These are phyloP conservation scores for Sanghuangporus weigelae DNA, from an alignment of 1,284 basidiomycete genomes.

Conservation along the genomic window DNA sequence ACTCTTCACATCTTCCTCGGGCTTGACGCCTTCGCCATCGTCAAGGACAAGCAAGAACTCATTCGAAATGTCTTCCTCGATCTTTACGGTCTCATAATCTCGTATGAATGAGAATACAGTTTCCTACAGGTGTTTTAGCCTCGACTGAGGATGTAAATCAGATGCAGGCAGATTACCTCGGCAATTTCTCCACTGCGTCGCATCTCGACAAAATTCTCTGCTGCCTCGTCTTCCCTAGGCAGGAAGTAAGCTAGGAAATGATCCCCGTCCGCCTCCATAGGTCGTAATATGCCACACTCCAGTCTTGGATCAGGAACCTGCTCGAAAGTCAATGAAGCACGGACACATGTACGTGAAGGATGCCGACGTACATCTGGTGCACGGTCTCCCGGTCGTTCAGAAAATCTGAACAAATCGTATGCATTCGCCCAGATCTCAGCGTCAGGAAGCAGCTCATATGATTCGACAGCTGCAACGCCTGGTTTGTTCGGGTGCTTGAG, in stretches of 20 bases:
- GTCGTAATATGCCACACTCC: slow-evolving; percentile 81
- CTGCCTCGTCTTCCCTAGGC: slow-evolving; percentile 71
- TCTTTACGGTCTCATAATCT: slow-evolving; percentile 79
- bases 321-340: slow-evolving; percentile 7
- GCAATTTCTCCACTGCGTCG: slow-evolving; percentile 37
- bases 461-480: slow-evolving; percentile 71
- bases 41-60: slow-evolving; percentile 79
- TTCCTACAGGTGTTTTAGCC: slow-evolving; percentile 35
- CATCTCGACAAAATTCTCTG: slow-evolving; percentile 51
- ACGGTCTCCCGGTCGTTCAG: slow-evolving; percentile 81
- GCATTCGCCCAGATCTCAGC: slow-evolving; percentile 85
- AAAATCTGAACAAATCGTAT: slow-evolving; percentile 85
- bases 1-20: slow-evolving; percentile 14
- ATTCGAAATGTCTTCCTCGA: slow-evolving; percentile 78
- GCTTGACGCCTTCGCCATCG: slow-evolving; percentile 36
- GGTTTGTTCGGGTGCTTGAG: slow-evolving; percentile 80
- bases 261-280: slow-evolving; percentile 82
- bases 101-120: slow-evolving; percentile 70
- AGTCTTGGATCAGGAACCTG: slow-evolving; percentile 72
- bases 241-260: slow-evolving; percentile 89
- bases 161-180: slow-evolving; percentile 32
- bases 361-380: slow-evolving; percentile 47
- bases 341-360: not conserved
- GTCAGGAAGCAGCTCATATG: slow-evolving; percentile 85
- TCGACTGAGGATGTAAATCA: slow-evolving; percentile 4